These are phyloP conservation scores for Usnea hakonensis DNA, from an alignment of 495 filamentous ascomycete genomes.

Conservation along the genomic window DNA sequence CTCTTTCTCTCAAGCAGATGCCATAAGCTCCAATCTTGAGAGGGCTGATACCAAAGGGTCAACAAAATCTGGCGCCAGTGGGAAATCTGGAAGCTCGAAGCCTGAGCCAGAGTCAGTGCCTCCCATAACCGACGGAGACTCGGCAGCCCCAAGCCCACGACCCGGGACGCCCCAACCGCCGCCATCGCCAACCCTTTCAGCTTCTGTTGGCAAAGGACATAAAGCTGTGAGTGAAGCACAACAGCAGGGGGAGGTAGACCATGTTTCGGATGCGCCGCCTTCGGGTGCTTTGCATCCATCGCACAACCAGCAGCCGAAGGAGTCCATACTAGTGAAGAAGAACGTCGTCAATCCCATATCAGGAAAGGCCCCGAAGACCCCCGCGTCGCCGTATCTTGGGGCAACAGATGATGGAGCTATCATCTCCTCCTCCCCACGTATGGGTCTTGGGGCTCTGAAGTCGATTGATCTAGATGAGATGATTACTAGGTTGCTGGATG, in stretches of 20 bases:
- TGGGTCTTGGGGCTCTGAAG: slow-evolving; percentile 73
- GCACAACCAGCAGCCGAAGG: slow-evolving; percentile 51
- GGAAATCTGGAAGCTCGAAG: slow-evolving; percentile 26
- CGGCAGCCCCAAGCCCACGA: slow-evolving; percentile 32
- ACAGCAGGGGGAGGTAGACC: slow-evolving; percentile 82
- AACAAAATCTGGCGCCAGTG: slow-evolving; percentile 57
- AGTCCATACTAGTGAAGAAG: slow-evolving; percentile 79
- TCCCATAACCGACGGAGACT: slow-evolving; percentile 17
- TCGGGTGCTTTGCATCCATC: slow-evolving; percentile 43
- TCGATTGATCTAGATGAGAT: slow-evolving; percentile 93
- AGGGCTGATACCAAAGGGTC: slow-evolving; percentile 64
- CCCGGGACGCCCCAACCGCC: slow-evolving; percentile 61
- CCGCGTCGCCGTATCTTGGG: slow-evolving; percentile 19
- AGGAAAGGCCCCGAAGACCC: slow-evolving; percentile 34
- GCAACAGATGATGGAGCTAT: slow-evolving; percentile 24
- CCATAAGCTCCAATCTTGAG: slow-evolving; percentile 42
- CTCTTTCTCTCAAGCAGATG: slow-evolving; percentile 59
- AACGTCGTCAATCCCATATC: slow-evolving; percentile 46
- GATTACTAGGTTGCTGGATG: slow-evolving; percentile 89
- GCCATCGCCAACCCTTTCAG: slow-evolving; percentile 80
- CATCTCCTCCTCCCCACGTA: slow-evolving; percentile 31
- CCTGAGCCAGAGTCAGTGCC: slow-evolving; percentile 13
- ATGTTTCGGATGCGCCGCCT: slow-evolving; percentile 89
- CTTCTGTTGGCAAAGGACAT: slow-evolving; percentile 66
- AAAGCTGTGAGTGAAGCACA: slow-evolving; percentile 74